A percentile compares a stretch with the other conserved stretches of the same genome.
Evolutionary conservation across 140 eudicot species (phyloP).

Genomic region (Oenanthe javanica): DNA sequence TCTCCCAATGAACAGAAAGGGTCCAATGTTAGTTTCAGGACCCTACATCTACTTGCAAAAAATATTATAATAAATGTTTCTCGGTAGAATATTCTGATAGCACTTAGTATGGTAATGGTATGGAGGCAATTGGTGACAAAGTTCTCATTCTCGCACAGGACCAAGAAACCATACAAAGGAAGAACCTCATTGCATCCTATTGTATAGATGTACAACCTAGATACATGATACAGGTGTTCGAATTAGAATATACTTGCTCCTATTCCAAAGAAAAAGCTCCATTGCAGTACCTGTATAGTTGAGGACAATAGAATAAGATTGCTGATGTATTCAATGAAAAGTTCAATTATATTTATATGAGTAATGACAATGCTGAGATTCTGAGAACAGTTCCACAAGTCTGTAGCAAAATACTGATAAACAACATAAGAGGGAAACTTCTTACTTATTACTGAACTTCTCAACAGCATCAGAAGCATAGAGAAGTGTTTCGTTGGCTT

Average conservation of each 20-base stretch:
- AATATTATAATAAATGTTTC: not conserved
- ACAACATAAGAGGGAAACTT: not conserved
- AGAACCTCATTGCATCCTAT: not conserved
- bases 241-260: slow-evolving; percentile 2
- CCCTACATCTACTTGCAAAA: not conserved
- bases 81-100: not conserved
- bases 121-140: not conserved
- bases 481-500: slow-evolving; percentile 89
- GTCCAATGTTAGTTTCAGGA: not conserved
- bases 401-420: not conserved
- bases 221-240: not conserved
- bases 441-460: slow-evolving; percentile 86
- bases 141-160: not conserved
- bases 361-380: not conserved
- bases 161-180: not conserved
- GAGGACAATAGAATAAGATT: not conserved
- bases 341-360: not conserved
- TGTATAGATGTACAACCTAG: not conserved
- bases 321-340: not conserved
- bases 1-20: not conserved
- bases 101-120: not conserved
- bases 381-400: not conserved
- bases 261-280: slow-evolving; percentile 72
- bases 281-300: slow-evolving; percentile 57
- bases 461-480: slow-evolving; percentile 92